phyloP scores from a whole-genome alignment of 495 filamentous ascomycete species.

The Lichenothelia convexa region DNA sequence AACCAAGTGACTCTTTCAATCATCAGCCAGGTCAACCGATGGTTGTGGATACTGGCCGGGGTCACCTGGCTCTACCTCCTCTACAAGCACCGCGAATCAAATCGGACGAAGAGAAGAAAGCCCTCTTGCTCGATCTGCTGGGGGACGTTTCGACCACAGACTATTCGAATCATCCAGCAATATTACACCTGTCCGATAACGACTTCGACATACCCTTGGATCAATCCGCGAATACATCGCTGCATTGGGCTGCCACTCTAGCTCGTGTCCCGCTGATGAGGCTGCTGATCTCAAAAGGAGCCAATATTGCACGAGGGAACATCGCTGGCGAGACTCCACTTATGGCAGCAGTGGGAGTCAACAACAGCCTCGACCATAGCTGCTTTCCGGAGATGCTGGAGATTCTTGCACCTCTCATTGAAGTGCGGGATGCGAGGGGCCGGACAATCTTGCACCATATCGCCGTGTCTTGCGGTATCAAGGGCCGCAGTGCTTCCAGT shows the following conservation, averaged over 20 bases:
- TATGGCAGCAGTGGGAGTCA: conserved; percentile 71
- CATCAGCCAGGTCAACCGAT: conserved; percentile 35
- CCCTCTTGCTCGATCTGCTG: conserved; percentile 73
- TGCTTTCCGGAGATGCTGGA: conserved; percentile 75
- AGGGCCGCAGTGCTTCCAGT: conserved; percentile 65
- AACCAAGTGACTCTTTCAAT: conserved; percentile 70
- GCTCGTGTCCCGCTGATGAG: conserved; percentile 65
- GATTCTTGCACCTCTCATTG: conserved; percentile 74
- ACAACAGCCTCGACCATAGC: conserved; percentile 73
- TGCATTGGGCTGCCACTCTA: conserved; percentile 95
- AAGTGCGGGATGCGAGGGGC: conserved; percentile 70
- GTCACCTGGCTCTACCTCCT: conserved; percentile 43
- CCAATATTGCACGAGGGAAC: conserved; percentile 74
- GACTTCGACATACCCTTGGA: conserved; percentile 88
- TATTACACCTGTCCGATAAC: conserved; percentile 51
- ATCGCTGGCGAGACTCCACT: conserved; percentile 75
- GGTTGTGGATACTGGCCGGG: no score
- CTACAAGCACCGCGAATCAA: conserved; percentile 48
- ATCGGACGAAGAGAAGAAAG: conserved; percentile 53
- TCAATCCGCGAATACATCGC: conserved; percentile 62
- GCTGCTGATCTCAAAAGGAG: conserved; percentile 62
- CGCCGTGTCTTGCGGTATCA: conserved; percentile 81
- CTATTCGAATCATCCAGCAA: conserved; percentile 44
- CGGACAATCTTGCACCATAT: conserved; percentile 92
- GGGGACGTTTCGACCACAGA: conserved; percentile 47